Percentiles rank a stretch among this genome's conserved stretches.
Conservation (phyloP, 768 basidiomycete genomes). For the Mycena crocata region DNA sequence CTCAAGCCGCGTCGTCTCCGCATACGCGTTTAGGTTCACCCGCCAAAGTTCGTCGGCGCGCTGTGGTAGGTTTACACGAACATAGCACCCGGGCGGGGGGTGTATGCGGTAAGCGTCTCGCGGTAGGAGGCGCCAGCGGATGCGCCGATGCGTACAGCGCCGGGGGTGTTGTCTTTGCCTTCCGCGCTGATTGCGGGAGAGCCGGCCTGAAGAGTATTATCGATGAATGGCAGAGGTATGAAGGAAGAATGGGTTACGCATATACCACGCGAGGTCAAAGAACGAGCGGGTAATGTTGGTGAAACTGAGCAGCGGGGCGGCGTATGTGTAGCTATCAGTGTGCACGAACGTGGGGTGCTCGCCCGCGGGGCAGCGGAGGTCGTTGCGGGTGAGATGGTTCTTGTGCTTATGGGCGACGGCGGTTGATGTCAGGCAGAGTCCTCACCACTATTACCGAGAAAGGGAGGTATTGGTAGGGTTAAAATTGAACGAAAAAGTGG, state of each 20-base stretch:
- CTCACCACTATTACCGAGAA: too few relatives aligned
- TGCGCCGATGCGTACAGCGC: conserved; percentile 24
- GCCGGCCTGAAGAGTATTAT: neutral
- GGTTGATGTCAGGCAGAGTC: too few relatives aligned
- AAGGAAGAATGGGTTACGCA: neutral
- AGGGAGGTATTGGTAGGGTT: too few relatives aligned
- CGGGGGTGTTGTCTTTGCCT: conserved; percentile 27
- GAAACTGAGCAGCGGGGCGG: conserved; percentile 19
- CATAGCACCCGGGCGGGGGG: neutral
- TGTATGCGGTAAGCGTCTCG: conserved; percentile 19
- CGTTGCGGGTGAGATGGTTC: neutral
- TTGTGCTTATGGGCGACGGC: too few relatives aligned
- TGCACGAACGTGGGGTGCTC: conserved; percentile 6
- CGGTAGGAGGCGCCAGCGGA: neutral
- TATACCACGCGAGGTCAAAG: conserved; percentile 28
- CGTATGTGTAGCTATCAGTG: conserved; percentile 29
- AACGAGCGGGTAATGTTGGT: conserved; percentile 20
- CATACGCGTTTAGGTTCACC: conserved; percentile 10
- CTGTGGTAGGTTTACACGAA: neutral
- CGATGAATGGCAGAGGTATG: neutral
- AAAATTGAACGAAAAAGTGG: too few relatives aligned
- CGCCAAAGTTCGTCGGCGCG: neutral
- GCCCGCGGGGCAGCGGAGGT: conserved; percentile 10
- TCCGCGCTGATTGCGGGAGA: conserved; percentile 2
- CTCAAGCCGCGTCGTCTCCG: conserved; percentile 21